These are phyloP conservation scores for Teunomyces funiuensis DNA, from an alignment of 805 yeast species.

Conservation along the genomic window DNA sequence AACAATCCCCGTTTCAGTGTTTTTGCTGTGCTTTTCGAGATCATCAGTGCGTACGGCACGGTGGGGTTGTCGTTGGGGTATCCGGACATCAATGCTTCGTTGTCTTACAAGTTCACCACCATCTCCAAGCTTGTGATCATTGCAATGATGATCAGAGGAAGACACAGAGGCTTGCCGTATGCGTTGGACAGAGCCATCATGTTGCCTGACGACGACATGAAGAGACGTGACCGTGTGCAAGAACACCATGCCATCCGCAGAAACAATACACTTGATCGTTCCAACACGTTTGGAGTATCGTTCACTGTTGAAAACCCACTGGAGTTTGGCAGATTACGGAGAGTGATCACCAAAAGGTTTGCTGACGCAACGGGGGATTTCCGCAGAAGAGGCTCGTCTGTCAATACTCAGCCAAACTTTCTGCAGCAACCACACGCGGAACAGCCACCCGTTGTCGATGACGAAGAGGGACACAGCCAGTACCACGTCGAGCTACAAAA, in stretches of 20 bases:
- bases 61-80: constrained; percentile 92
- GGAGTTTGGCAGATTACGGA: constrained; percentile 7
- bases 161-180: constrained; percentile 96
- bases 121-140: constrained; percentile 82
- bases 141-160: constrained; percentile 89
- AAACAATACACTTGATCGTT: constrained; percentile 26
- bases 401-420: background rate
- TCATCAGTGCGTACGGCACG: constrained; percentile 93
- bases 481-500: constrained; percentile 3
- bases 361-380: background rate
- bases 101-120: constrained; percentile 67
- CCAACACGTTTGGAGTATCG: constrained; percentile 10
- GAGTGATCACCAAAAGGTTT: constrained; percentile 6
- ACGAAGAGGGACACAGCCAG: background rate
- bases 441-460: background rate
- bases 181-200: constrained; percentile 91
- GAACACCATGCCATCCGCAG: constrained; percentile 47
- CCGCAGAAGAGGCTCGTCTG: constrained; percentile 6
- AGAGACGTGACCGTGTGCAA: constrained; percentile 59
- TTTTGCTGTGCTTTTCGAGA: constrained; percentile 78
- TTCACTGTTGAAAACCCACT: constrained; percentile 9
- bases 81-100: constrained; percentile 63
- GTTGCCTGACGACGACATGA: constrained; percentile 69
- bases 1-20: constrained; percentile 54
- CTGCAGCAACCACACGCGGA: background rate